Percentiles rank a stretch among this genome's conserved stretches.
Conservation (phyloP, 2,329 filamentous ascomycete genomes). For the Ilyonectria mors-panacis region DNA sequence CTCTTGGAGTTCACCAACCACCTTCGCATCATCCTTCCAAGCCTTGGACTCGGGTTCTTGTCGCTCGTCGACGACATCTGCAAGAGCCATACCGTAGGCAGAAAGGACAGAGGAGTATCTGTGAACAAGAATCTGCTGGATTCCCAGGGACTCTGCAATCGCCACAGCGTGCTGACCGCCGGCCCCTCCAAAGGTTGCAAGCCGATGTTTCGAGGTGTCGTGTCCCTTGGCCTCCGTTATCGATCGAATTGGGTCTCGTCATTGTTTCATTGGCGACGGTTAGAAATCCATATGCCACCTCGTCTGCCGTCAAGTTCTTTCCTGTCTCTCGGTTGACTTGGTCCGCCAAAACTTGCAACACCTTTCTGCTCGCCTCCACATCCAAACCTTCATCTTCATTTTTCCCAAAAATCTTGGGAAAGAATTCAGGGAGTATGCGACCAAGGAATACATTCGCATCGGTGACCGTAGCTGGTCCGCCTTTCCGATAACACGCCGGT, state of each 20-base stretch:
- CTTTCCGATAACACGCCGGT: constrained; percentile 92
- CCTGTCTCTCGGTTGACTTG: constrained; percentile 84
- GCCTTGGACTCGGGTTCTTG: constrained; percentile 81
- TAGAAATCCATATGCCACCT: constrained; percentile 91
- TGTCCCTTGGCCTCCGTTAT: constrained; percentile 94
- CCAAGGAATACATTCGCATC: constrained; percentile 92
- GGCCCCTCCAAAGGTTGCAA: constrained; percentile 93
- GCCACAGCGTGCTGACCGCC: constrained; percentile 94
- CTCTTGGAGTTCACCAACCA: constrained; percentile 73
- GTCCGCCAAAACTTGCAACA: constrained; percentile 82
- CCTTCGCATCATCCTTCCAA: constrained; percentile 71
- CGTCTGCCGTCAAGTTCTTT: constrained; percentile 81
- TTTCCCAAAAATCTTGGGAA: constrained; percentile 94
- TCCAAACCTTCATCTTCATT: constrained; percentile 89
- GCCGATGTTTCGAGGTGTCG: constrained; percentile 89
- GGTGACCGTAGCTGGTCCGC: constrained; percentile 91
- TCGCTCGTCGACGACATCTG: constrained; percentile 92
- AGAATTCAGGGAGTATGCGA: constrained; percentile 88
- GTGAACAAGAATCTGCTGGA: constrained; percentile 88
- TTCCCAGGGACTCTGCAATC: constrained; percentile 87
- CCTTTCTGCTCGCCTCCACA: constrained; percentile 78
- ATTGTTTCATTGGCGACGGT: constrained; percentile 93
- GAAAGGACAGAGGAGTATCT: constrained; percentile 91
- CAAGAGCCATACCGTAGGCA: constrained; percentile 92
- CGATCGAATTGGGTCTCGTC: constrained; percentile 90